These are phyloP conservation scores for Phytopythium sindhum DNA, from an alignment of 352 stramenopile species.

Conservation along the genomic window DNA sequence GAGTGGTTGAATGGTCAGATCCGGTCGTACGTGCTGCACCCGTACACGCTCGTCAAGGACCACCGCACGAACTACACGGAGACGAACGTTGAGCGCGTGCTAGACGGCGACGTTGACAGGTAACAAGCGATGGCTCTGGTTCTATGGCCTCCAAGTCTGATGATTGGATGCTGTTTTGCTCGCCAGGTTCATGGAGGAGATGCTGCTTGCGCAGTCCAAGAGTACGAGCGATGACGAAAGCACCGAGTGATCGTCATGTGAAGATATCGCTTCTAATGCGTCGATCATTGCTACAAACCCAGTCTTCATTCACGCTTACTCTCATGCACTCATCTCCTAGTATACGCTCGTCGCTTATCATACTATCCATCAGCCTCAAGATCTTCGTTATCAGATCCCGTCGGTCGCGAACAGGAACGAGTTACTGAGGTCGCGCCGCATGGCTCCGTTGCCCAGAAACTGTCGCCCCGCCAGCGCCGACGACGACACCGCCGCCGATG, in stretches of 20 bases:
- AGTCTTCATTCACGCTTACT: not conserved
- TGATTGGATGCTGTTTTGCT: not conserved
- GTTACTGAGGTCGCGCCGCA: slow-evolving; percentile 11
- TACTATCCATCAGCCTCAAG: not conserved
- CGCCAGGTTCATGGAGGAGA: slow-evolving; percentile 66
- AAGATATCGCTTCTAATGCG: no score
- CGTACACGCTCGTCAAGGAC: slow-evolving; percentile 99
- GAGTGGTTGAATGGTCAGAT: slow-evolving; percentile 64
- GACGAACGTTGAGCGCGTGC: slow-evolving; percentile 80
- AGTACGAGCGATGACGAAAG: not conserved
- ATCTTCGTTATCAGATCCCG: not conserved
- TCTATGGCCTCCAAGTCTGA: no score
- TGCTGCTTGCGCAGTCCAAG: slow-evolving; percentile 44
- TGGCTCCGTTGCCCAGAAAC: slow-evolving; percentile 11
- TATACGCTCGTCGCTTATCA: not conserved
- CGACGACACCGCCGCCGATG: slow-evolving; percentile 8
- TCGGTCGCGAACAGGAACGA: slow-evolving; percentile 20
- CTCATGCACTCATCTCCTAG: not conserved
- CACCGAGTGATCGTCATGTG: not conserved
- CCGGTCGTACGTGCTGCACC: slow-evolving; percentile 96
- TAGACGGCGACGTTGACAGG: slow-evolving; percentile 88
- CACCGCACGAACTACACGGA: slow-evolving; percentile 90
- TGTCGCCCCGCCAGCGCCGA: slow-evolving; percentile 15
- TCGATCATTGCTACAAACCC: no score
- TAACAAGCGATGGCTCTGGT: no score